Evolutionary conservation across 1,139 yeast genomes (phyloP), one percentile per base, ranked within the genome.

Genomic region (Blastobotrys serpentis): DNA sequence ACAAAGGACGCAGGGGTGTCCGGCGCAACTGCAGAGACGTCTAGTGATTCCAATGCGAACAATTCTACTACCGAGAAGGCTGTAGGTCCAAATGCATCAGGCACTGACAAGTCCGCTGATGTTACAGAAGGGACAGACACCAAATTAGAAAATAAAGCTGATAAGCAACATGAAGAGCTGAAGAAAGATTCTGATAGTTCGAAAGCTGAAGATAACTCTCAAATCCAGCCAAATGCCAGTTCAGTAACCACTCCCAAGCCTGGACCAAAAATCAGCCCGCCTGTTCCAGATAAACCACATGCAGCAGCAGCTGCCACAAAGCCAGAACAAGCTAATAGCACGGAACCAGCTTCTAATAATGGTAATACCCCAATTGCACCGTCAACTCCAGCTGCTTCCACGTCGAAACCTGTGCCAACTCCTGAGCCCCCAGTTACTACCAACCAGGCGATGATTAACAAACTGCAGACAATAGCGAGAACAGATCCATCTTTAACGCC

Each of bases 381-480:
- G 33, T 23, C 44, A 19, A 14, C 26, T n/a, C 21, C 50, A 13
- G 36, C 54, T 22, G 30, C 49, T 23, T 38, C 50, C 8, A 38
- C 52, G 16, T 47, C 39, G n/a, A 33, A 26, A 17, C 32, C 55
- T 8, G 40, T 33, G 7, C 45, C 46, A 14, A 49, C 43, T 19
- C 44, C 52, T 7, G 51, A 50, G 37, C 56, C 57, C 1, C 49
- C 48, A 2, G 44, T 46, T 14, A 50, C 50, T 7, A 87, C 82
- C 46, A 84, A 85, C 62, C 82, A 84, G 45, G 79, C 84, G 48
- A 87, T 89, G 85, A 87, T 90, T 55, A 79, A 83, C 5, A 86
- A 89, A 60, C 74, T 90, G 57, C 89, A 89, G 57, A 75, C 84
- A 1, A 81, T 90, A 65, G 97, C 97, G 0, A 76, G 86, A 42